Base-by-base conservation (phyloP, 2,329 filamentous ascomycete species). In the Apiospora kogelbergensis region DNA sequence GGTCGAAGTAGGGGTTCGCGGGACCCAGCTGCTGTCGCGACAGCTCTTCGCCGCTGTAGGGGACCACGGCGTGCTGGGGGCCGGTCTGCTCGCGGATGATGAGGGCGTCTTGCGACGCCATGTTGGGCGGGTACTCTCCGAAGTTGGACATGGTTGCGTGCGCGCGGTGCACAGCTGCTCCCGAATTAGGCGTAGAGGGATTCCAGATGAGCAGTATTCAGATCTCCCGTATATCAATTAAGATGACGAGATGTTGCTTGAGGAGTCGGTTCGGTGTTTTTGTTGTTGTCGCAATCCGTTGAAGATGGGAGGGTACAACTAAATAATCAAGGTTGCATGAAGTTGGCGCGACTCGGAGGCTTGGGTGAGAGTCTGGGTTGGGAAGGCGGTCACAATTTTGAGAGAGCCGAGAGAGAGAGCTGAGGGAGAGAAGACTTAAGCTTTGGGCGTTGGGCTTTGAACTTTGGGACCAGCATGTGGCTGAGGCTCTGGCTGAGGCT, bases 21-120 rank as follows among this genome's bases (percentile, higher is more conserved):
- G 93, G 93, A 0, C 93, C 93, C 70, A 90, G 81, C 10, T 84
- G 82, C 0, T 91, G 88, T 69, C 89, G 87, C 63, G 89, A 86
- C 48, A 95, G 84, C 75, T 93, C 90, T 73, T 93, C 90, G 73
- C 91, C 92, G n/a, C 90, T 90, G 77, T 91, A 91, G 40, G 85
- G 84, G 9, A 88, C 86, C 30, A 90, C 86, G 24, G 86, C 87
- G 75, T 91, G 89, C 70, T 89, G 84, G 42, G 86, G 83, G 67
- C 82, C 82, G 67, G 86, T 82, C 71, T 84, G 78, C 75, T 89
- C 83, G 68, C 89, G 85, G 60, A 89, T 83, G 67, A 90, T 84
- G 60, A 91, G 85, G 60, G 89, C 88, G 76, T 91, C 89, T 76
- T 89, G 85, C 20, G 89, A 88, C 75, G 84, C 84, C 85, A 91